Conservation (phyloP, 1,139 yeast species). For the Suhomyces yuchorum region DNA sequence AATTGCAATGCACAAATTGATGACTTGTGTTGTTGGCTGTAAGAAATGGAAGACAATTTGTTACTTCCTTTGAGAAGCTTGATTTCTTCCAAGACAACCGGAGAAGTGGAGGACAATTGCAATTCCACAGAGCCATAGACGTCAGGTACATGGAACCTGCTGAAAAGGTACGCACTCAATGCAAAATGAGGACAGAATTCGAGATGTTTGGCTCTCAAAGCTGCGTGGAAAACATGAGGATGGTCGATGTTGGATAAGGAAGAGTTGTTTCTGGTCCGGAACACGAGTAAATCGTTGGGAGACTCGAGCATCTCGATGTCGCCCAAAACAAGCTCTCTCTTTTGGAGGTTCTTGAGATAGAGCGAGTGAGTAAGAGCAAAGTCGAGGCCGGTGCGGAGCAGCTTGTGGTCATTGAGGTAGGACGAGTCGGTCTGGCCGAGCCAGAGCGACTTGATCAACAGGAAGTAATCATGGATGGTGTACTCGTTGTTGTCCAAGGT, state of each 20-base stretch:
- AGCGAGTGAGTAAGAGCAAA: conserved; percentile 29
- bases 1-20: conserved; percentile 25
- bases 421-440: conserved; percentile 16
- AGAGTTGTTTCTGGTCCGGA: conserved; percentile 10
- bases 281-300: conserved; percentile 6
- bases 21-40: conserved; percentile 34
- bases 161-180: conserved; percentile 32
- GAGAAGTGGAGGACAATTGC: conserved; percentile 15
- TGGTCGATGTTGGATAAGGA: conserved; percentile 6
- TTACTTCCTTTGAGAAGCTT: conserved; percentile 32
- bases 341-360: conserved; percentile 25
- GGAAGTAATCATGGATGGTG: conserved; percentile 26
- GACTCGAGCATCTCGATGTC: conserved; percentile 19
- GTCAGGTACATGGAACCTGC: conserved; percentile 35
- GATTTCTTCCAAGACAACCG: conserved; percentile 22
- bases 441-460: conserved; percentile 26
- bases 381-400: conserved; percentile 32
- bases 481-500: conserved; percentile 19
- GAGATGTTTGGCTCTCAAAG: conserved; percentile 30
- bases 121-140: conserved; percentile 30
- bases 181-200: conserved; percentile 37
- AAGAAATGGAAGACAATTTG: conserved; percentile 27
- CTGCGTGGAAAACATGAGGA: conserved; percentile 23
- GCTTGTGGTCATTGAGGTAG: conserved; percentile 25
- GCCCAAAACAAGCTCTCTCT: conserved; percentile 27